Percentiles rank a stretch among this genome's conserved stretches.
phyloP scores from a whole-genome alignment of 768 basidiomycete genomes.

The Termitomyces sp. region DNA sequence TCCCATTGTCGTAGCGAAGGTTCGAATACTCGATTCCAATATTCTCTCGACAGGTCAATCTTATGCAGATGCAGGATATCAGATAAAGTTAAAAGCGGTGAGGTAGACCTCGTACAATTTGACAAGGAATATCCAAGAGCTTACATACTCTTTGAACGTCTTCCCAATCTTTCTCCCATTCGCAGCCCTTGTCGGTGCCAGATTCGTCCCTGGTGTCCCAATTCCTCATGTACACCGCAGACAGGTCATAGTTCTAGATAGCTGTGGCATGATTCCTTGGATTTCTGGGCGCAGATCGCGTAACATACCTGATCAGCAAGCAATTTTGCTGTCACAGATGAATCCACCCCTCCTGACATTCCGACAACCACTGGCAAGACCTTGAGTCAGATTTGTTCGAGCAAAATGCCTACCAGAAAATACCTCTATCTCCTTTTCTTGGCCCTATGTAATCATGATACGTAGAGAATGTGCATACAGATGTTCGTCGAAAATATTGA shows the following conservation, averaged over 20 bases:
- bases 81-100: background rate
- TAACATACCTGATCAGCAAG: conserved; percentile 56
- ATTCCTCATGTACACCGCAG: conserved; percentile 93
- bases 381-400: background rate
- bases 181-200: conserved; percentile 76
- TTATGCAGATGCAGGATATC: conserved; percentile 20
- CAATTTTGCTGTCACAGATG: conserved; percentile 79
- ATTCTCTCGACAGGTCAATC: conserved; percentile 86
- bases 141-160: conserved; percentile 82
- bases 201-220: conserved; percentile 89
- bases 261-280: background rate
- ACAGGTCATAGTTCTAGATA: conserved; percentile 68
- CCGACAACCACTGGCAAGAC: conserved; percentile 67
- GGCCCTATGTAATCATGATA: conserved; percentile 12
- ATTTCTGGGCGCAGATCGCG: background rate
- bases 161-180: conserved; percentile 95
- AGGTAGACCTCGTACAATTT: conserved; percentile 43
- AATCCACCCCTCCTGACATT: conserved; percentile 96
- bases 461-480: conserved; percentile 9
- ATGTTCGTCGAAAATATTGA: conserved; percentile 12
- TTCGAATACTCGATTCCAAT: conserved; percentile 90
- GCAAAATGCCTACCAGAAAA: background rate
- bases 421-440: conserved; percentile 36
- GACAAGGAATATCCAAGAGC: conserved; percentile 64
- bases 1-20: conserved; percentile 79